Evolutionary conservation across 495 filamentous ascomycete genomes (phyloP).

Genomic region (Cetradonia linearis): DNA sequence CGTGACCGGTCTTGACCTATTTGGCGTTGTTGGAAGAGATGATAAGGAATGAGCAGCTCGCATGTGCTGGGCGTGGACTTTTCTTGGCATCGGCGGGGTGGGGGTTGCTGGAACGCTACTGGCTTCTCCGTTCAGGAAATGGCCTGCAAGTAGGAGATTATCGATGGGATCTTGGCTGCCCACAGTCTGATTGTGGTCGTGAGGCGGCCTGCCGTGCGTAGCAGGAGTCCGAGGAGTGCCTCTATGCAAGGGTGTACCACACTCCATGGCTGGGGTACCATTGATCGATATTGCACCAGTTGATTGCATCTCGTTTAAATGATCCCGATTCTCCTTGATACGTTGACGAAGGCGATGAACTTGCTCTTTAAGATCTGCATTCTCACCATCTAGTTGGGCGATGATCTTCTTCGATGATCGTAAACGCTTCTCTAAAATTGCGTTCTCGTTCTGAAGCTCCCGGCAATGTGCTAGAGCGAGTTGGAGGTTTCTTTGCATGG

Average conservation of each 20-base stretch:
- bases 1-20: slow-evolving; percentile 33
- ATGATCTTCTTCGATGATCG: slow-evolving; percentile 67
- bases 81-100: slow-evolving; percentile 34
- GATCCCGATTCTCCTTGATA: slow-evolving; percentile 78
- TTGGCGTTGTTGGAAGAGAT: slow-evolving; percentile 70
- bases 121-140: slow-evolving; percentile 64
- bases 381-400: slow-evolving; percentile 55
- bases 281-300: slow-evolving; percentile 41
- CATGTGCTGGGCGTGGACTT: slow-evolving; percentile 46
- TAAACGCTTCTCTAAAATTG: slow-evolving; percentile 50
- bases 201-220: slow-evolving; percentile 27
- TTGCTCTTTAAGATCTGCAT: slow-evolving; percentile 53
- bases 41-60: slow-evolving; percentile 67
- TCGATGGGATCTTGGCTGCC: slow-evolving; percentile 54
- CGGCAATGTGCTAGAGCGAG: slow-evolving; percentile 42
- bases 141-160: slow-evolving; percentile 60
- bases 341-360: slow-evolving; percentile 66
- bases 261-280: slow-evolving; percentile 39
- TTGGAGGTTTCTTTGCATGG: slow-evolving; percentile 36
- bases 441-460: slow-evolving; percentile 54
- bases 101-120: slow-evolving; percentile 59
- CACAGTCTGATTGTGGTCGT: slow-evolving; percentile 31
- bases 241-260: slow-evolving; percentile 39
- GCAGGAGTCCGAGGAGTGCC: slow-evolving; percentile 40
- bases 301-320: slow-evolving; percentile 56